Evolutionary conservation across 768 basidiomycete genomes (phyloP).

Genomic region (Sporobolomyces phaffii): DNA sequence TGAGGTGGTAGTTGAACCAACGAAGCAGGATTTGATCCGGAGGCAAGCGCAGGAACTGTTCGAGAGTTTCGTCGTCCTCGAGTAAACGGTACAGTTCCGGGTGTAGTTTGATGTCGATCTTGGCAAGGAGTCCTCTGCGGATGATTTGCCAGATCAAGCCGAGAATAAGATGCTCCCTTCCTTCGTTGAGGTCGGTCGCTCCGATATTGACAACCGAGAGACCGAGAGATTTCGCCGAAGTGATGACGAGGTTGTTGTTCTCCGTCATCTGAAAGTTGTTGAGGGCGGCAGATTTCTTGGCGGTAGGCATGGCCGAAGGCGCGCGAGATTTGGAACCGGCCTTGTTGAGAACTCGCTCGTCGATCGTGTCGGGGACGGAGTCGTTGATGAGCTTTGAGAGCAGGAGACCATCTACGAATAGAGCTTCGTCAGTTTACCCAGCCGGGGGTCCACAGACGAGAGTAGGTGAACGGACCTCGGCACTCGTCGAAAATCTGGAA

Average conservation of each 20-base stretch:
- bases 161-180: slow-evolving; percentile 90
- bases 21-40: slow-evolving; percentile 95
- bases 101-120: slow-evolving; percentile 97
- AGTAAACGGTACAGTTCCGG: slow-evolving; percentile 93
- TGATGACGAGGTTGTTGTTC: slow-evolving; percentile 99
- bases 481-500: slow-evolving; percentile 99
- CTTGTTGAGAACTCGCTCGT: slow-evolving; percentile 94
- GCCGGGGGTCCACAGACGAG: background rate
- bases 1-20: slow-evolving; percentile 99
- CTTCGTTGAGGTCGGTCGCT: slow-evolving; percentile 81
- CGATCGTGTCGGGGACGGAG: slow-evolving; percentile 98
- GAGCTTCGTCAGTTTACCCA: background rate
- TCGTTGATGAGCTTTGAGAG: slow-evolving; percentile 99
- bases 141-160: slow-evolving; percentile 99
- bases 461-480: slow-evolving; percentile 57
- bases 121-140: slow-evolving; percentile 78
- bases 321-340: slow-evolving; percentile 56
- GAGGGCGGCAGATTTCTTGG: slow-evolving; percentile 47
- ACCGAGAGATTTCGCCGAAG: slow-evolving; percentile 94
- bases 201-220: slow-evolving; percentile 99
- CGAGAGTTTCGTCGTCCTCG: slow-evolving; percentile 94
- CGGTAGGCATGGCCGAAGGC: slow-evolving; percentile 35
- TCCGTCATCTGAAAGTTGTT: slow-evolving; percentile 99
- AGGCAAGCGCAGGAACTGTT: slow-evolving; percentile 84
- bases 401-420: slow-evolving; percentile 69